Percentiles rank a stretch among this genome's conserved stretches.
Evolutionary conservation across 352 stramenopile genomes (phyloP).

Genomic region (Pythium graminicola): DNA sequence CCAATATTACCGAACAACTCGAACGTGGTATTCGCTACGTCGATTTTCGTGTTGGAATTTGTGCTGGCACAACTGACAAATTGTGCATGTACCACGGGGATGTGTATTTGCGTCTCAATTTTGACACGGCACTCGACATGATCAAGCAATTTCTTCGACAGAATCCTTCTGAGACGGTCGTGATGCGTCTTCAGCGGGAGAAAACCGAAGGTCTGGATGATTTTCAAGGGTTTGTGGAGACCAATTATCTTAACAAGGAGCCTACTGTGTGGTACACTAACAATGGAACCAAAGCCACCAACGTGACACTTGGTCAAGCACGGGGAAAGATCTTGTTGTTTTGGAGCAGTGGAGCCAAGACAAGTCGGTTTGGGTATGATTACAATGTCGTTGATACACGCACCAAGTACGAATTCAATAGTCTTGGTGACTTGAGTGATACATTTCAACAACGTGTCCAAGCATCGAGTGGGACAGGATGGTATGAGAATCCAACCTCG

Average conservation of each 20-base stretch:
- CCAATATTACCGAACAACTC: slow-evolving; percentile 8
- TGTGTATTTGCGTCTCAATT: slow-evolving; percentile 6
- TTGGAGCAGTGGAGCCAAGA: slow-evolving; percentile 10
- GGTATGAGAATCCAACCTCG: slow-evolving; percentile 16
- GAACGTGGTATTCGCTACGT: slow-evolving; percentile 13
- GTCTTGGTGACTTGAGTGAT: not conserved
- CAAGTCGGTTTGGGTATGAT: slow-evolving; percentile 10
- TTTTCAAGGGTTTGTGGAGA: slow-evolving; percentile 13
- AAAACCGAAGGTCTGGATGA: not conserved
- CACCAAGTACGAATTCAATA: slow-evolving; percentile 1
- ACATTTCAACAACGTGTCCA: not conserved
- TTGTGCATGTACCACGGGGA: slow-evolving; percentile 15
- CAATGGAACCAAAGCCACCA: not conserved
- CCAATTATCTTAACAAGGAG: slow-evolving; percentile 11
- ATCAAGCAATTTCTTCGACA: slow-evolving; percentile 2
- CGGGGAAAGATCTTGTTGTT: slow-evolving; percentile 10
- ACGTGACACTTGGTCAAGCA: not conserved
- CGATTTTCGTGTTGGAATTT: slow-evolving; percentile 8
- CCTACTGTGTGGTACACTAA: not conserved
- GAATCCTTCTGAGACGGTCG: slow-evolving; percentile 3
- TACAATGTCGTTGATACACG: slow-evolving; percentile 9
- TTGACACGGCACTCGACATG: slow-evolving; percentile 7
- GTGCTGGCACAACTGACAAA: slow-evolving; percentile 9
- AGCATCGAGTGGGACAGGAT: not conserved
- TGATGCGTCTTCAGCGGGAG: slow-evolving; percentile 8